Percentiles rank a stretch among this genome's conserved stretches.
Evolutionary conservation across 1,139 yeast genomes (phyloP).

Genomic region (Magnusiomyces fungicola): DNA sequence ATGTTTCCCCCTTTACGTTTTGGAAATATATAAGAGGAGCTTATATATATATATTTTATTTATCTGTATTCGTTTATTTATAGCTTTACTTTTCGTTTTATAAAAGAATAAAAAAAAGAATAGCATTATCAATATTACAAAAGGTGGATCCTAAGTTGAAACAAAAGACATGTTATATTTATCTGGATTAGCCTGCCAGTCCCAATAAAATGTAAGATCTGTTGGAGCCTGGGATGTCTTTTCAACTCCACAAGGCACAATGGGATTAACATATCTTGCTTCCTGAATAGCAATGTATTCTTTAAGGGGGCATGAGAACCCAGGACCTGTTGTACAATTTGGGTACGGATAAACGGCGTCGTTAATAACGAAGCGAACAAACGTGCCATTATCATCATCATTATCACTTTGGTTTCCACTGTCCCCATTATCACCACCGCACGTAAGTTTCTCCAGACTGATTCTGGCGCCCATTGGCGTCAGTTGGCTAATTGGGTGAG

Average conservation of each 20-base stretch:
- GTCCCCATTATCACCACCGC: conserved; percentile 29
- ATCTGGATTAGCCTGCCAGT: conserved; percentile 10
- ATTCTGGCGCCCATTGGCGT: conserved; percentile 55
- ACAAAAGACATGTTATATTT: conserved; percentile 9
- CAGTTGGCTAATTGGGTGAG: conserved; percentile 39
- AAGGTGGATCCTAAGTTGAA: too few relatives aligned
- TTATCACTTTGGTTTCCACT: conserved; percentile 14
- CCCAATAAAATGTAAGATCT: conserved; percentile 16
- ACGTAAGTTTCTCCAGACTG: conserved; percentile 44
- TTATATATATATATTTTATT: neutral
- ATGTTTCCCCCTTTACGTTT: too few relatives aligned
- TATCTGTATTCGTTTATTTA: conserved; percentile 7
- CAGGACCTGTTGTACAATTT: conserved; percentile 51
- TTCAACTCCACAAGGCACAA: conserved; percentile 8
- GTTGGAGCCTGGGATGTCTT: conserved; percentile 2
- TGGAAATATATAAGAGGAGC: too few relatives aligned
- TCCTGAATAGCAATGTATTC: conserved; percentile 28
- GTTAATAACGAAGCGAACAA: conserved; percentile 48
- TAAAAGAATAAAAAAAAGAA: too few relatives aligned
- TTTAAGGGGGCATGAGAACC: conserved; percentile 47
- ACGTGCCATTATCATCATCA: conserved; percentile 24
- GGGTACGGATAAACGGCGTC: conserved; percentile 55
- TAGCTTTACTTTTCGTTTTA: too few relatives aligned
- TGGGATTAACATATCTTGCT: conserved; percentile 3
- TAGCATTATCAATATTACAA: too few relatives aligned